Conservation (phyloP, 352 stramenopile genomes). For the Elongisporangium undulatum region DNA sequence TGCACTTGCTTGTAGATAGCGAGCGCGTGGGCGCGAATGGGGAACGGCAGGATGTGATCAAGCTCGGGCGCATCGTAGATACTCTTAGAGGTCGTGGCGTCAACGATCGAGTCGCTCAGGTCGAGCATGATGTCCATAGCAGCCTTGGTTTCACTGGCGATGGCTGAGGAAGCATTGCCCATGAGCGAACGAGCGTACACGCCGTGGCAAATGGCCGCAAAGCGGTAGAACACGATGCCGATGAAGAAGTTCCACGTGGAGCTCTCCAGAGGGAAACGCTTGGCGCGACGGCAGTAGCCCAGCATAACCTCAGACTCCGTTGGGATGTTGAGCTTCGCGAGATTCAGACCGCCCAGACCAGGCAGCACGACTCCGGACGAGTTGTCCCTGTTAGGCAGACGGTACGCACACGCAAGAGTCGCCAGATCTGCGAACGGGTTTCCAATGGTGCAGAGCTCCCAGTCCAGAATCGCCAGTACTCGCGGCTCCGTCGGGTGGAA, state of each 20-base stretch:
- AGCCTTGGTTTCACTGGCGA: conserved; percentile 59
- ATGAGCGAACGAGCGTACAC: conserved; percentile 65
- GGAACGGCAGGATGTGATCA: conserved; percentile 61
- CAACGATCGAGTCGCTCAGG: conserved; percentile 33
- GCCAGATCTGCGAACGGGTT: conserved; percentile 81
- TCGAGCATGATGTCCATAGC: conserved; percentile 62
- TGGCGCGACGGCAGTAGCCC: conserved; percentile 53
- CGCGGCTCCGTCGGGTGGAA: conserved; percentile 81
- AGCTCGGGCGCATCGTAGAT: conserved; percentile 48
- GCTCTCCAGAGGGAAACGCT: conserved; percentile 41
- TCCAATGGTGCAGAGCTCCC: conserved; percentile 85
- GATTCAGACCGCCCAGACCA: conserved; percentile 29
- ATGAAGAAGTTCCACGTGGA: conserved; percentile 76
- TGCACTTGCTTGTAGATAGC: conserved; percentile 82
- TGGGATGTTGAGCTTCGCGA: conserved; percentile 63
- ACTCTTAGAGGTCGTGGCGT: conserved; percentile 18
- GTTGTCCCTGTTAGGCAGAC: conserved; percentile 31
- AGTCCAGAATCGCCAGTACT: conserved; percentile 83
- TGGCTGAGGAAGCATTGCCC: conserved; percentile 79
- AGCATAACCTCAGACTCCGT: conserved; percentile 50
- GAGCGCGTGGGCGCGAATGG: conserved; percentile 70
- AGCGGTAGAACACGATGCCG: conserved; percentile 67
- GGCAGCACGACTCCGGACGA: conserved; percentile 48
- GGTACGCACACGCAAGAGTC: conserved; percentile 56
- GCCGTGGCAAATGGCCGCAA: conserved; percentile 77